Evolutionary conservation across 208 protist genomes (phyloP), one percentile per base, ranked within the genome.

Genomic region (Crithidia bombi): DNA sequence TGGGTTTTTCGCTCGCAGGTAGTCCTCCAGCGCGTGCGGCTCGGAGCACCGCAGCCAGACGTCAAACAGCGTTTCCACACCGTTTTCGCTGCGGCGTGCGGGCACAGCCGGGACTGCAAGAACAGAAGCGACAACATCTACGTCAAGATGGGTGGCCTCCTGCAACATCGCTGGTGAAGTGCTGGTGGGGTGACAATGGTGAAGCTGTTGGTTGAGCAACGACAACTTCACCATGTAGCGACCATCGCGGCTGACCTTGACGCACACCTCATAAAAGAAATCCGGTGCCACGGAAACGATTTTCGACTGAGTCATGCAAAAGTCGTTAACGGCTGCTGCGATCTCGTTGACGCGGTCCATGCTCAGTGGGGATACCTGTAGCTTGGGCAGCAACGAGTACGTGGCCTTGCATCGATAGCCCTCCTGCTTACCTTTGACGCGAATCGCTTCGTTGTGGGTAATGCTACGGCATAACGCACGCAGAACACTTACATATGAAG

Each of bases 251-350:
- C 30, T 89, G 23, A 79, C 67, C 44, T 82, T 83, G 14, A 65
- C 79, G 33, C 41, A 73, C n/a, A 89, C 77, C 52, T 89, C 83
- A 21, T 67, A 73, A 23, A 83, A 78, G 41, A 89, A 86, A 15
- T 78, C 5, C 5, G 64, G 76, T 26, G 64, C 47, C 11, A 58
- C 0, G 0, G 26, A 6, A 0, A 23, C n/a, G 10, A 75, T 17
- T 11, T 26, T 25, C 17, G 77, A 85, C 38, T 51, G 50, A 25
- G 36, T 19, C 15, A 15, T 30, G n/a, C 43, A 52, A 46, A 87
- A 85, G 9, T 39, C 41, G 0, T 26, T 41, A 26, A 79, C 81
- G 0, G 69, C 62, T 3, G 32, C 11, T 23, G 56, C 58, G 23
- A 79, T 44, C 14, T 44, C 62, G 49, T 85, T 86, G 23, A 85